phyloP scores from a whole-genome alignment of 768 basidiomycete genomes.

The Rubroboletus satanas region DNA sequence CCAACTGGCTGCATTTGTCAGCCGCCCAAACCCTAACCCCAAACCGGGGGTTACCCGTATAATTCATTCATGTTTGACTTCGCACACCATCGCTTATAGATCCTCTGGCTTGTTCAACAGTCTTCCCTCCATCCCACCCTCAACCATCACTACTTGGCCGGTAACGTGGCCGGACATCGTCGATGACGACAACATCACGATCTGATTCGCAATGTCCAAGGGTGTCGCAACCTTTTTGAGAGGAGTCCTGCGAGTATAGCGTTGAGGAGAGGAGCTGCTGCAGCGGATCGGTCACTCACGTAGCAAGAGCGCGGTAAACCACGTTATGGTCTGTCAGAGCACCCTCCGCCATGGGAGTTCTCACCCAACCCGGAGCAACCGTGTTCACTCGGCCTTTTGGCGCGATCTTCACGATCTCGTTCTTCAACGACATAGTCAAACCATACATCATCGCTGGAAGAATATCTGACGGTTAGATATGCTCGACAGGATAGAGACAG shows the following conservation, averaged over 20 bases:
- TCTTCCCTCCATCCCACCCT: slow-evolving; percentile 79
- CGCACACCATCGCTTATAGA: neutral
- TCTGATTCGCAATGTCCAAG: slow-evolving; percentile 61
- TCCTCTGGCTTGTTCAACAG: slow-evolving; percentile 43
- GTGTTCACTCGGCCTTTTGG: slow-evolving; percentile 67
- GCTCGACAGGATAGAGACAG: neutral
- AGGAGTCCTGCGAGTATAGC: slow-evolving; percentile 47
- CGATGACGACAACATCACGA: slow-evolving; percentile 57
- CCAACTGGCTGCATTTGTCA: slow-evolving; percentile 16
- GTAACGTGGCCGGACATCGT: slow-evolving; percentile 66
- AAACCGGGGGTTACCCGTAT: slow-evolving; percentile 3
- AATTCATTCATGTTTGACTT: too few species aligned
- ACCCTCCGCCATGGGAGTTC: slow-evolving; percentile 59
- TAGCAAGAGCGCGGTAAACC: slow-evolving; percentile 59
- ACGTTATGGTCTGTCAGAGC: slow-evolving; percentile 52
- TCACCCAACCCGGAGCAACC: slow-evolving; percentile 67
- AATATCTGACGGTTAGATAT: neutral
- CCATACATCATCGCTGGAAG: slow-evolving; percentile 68
- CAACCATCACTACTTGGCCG: slow-evolving; percentile 67
- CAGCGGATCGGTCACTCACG: slow-evolving; percentile 40
- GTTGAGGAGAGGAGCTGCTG: neutral
- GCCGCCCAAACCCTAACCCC: slow-evolving; percentile 23
- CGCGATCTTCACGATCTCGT: slow-evolving; percentile 76
- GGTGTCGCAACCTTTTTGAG: slow-evolving; percentile 65
- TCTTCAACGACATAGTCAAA: slow-evolving; percentile 63